phyloP scores from a whole-genome alignment of 495 filamentous ascomycete genomes.

The Penicillium cosmopolitanum region DNA sequence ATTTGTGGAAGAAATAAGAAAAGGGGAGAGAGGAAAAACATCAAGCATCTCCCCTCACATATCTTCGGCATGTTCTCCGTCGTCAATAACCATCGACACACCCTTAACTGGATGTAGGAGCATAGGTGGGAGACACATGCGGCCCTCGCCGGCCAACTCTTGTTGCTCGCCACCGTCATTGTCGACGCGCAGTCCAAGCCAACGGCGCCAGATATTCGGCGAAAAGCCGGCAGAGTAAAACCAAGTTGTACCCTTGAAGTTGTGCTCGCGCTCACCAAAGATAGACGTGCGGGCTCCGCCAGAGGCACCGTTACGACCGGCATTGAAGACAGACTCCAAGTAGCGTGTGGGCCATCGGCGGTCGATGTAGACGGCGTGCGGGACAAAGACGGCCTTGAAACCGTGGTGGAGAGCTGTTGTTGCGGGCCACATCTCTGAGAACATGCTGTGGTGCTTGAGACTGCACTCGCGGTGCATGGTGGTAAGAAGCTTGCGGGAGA shows the following conservation, averaged over 20 bases:
- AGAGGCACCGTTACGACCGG: slow-evolving; percentile 76
- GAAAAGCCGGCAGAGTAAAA: slow-evolving; percentile 91
- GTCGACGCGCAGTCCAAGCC: slow-evolving; percentile 84
- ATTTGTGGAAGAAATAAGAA: neutral
- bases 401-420: slow-evolving; percentile 89
- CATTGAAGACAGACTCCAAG: slow-evolving; percentile 82
- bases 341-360: slow-evolving; percentile 83
- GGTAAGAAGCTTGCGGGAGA: slow-evolving; percentile 77
- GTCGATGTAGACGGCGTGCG: slow-evolving; percentile 90
- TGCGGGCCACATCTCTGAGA: slow-evolving; percentile 95
- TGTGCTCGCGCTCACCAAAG: slow-evolving; percentile 87
- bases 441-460: slow-evolving; percentile 81
- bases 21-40: neutral
- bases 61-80: slow-evolving; percentile 36
- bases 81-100: slow-evolving; percentile 75
- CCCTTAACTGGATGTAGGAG: slow-evolving; percentile 92
- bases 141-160: slow-evolving; percentile 74
- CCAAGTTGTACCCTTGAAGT: slow-evolving; percentile 87
- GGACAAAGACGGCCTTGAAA: slow-evolving; percentile 91
- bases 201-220: slow-evolving; percentile 80
- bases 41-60: slow-evolving; percentile 12
- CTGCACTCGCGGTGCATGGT: slow-evolving; percentile 91
- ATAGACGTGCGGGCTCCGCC: slow-evolving; percentile 73
- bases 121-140: slow-evolving; percentile 94
- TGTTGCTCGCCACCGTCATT: slow-evolving; percentile 85